These are phyloP conservation scores for Daldinia loculata DNA, from an alignment of 495 filamentous ascomycete species.

Conservation along the genomic window DNA sequence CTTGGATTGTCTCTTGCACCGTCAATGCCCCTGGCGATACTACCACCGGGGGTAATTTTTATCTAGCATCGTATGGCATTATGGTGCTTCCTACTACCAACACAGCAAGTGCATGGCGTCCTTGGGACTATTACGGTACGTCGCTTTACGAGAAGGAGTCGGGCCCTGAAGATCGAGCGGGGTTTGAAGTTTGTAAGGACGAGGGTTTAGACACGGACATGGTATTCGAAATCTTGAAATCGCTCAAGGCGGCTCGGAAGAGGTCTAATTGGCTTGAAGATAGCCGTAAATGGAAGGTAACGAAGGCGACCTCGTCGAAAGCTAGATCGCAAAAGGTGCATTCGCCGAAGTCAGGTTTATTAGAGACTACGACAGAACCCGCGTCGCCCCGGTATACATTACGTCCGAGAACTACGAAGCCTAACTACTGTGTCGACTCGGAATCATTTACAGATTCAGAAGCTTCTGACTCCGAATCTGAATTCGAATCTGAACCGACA, in stretches of 20 bases:
- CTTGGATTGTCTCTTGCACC: constrained; percentile 8
- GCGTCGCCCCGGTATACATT: neutral
- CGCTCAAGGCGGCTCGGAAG: neutral
- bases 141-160: constrained; percentile 2
- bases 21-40: neutral
- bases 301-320: neutral
- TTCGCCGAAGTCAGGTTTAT: neutral
- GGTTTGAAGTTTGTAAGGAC: neutral
- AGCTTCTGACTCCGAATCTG: neutral
- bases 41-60: neutral
- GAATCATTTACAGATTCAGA: neutral
- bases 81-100: constrained; percentile 11
- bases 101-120: constrained; percentile 11
- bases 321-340: neutral
- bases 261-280: neutral
- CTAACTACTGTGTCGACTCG: neutral
- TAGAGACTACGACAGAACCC: neutral
- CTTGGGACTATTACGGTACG: constrained; percentile 6
- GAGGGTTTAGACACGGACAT: neutral
- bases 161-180: neutral
- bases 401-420: neutral
- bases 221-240: constrained; percentile 1
- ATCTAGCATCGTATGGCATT: constrained; percentile 20
- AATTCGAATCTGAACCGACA: neutral
- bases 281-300: neutral